Conservation (phyloP, 2,329 filamentous ascomycete species). For the Teratosphaeria gauchensis region DNA sequence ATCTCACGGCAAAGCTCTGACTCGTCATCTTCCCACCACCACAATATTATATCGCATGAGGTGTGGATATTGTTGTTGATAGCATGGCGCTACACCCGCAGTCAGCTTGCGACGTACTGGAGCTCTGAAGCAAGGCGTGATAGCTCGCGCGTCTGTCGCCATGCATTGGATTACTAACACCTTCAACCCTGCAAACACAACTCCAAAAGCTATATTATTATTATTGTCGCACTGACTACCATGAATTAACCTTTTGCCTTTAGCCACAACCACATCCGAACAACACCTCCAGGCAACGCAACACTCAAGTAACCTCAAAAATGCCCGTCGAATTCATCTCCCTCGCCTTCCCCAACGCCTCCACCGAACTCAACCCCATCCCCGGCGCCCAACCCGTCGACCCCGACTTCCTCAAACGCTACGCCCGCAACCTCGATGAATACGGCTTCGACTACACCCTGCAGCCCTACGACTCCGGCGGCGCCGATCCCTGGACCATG, state of each 20-base stretch:
- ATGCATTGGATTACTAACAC: not conserved
- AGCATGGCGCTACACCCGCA: not conserved
- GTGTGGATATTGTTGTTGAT: not conserved
- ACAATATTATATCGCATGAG: not conserved
- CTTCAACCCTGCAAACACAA: not conserved
- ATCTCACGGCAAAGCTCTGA: not conserved
- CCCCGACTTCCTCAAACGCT: conserved; percentile 46
- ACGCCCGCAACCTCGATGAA: conserved; percentile 49
- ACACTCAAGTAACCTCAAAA: not conserved
- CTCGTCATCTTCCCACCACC: not conserved
- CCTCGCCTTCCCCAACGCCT: conserved; percentile 47
- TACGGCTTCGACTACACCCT: conserved; percentile 54
- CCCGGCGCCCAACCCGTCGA: conserved; percentile 42
- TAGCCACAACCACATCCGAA: not conserved
- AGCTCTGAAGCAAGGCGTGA: not conserved
- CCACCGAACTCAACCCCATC: conserved; percentile 47
- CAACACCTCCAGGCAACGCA: not conserved
- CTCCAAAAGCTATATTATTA: not conserved
- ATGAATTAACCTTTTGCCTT: not conserved
- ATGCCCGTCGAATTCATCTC: conserved; percentile 47
- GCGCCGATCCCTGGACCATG: conserved; percentile 48
- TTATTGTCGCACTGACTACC: not conserved
- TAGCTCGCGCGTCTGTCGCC: not conserved
- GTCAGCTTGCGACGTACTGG: not conserved
- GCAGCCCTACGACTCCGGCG: conserved; percentile 48